Conservation (phyloP, 306 rosid species). For the Coriaria nepalensis region DNA sequence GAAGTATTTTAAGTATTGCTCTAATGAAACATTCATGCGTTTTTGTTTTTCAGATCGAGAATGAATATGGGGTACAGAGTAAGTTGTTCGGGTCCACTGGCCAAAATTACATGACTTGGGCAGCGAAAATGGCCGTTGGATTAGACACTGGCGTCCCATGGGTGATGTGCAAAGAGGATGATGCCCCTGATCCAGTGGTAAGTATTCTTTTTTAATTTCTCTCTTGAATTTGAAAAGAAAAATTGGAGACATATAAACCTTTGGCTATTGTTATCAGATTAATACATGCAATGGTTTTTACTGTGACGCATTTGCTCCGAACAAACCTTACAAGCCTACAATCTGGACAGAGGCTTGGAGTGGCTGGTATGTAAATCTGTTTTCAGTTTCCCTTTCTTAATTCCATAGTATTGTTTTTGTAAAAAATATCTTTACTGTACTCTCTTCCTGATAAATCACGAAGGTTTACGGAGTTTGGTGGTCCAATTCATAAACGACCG, state of each 20-base stretch:
- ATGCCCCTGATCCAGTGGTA: slow-evolving; percentile 99
- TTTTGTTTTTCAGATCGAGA: slow-evolving; percentile 62
- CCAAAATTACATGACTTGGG: slow-evolving; percentile 78
- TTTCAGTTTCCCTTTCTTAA: slow-evolving; percentile 11
- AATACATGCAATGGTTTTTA: slow-evolving; percentile 96
- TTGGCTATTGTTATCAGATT: slow-evolving; percentile 44
- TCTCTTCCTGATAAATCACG: slow-evolving; percentile 14
- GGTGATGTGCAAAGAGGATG: slow-evolving; percentile 99
- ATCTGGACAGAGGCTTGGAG: slow-evolving; percentile 99
- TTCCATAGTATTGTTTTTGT: background rate
- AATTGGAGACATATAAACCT: slow-evolving; percentile 15
- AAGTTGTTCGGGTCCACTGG: slow-evolving; percentile 74
- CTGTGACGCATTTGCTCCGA: slow-evolving; percentile 82
- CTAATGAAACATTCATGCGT: slow-evolving; percentile 3
- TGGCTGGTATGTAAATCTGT: slow-evolving; percentile 65
- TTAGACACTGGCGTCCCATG: slow-evolving; percentile 92
- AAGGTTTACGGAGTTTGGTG: slow-evolving; percentile 95
- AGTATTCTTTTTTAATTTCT: slow-evolving; percentile 11
- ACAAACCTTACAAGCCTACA: slow-evolving; percentile 80
- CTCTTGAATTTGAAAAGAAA: slow-evolving; percentile 1
- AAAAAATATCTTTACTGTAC: slow-evolving; percentile 2
- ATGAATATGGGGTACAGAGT: slow-evolving; percentile 86
- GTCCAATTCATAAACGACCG: slow-evolving; percentile 74
- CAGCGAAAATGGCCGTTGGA: slow-evolving; percentile 94
- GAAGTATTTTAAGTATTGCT: slow-evolving; percentile 14